These are phyloP conservation scores for Rutstroemia sp. DNA, from an alignment of 2,329 filamentous ascomycete species.

Conservation along the genomic window DNA sequence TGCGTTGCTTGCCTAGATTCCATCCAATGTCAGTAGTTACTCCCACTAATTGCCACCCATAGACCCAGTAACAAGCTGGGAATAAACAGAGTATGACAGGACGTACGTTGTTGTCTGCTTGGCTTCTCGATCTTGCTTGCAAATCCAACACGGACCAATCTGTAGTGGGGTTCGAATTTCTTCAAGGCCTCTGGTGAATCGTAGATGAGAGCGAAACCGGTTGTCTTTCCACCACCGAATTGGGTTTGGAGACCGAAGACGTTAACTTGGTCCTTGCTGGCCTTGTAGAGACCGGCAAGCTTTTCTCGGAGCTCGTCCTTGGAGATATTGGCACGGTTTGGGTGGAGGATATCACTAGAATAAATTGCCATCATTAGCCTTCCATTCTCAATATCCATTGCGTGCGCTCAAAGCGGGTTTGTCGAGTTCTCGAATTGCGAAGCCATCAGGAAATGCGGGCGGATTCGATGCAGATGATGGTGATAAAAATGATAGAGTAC, in stretches of 20 bases:
- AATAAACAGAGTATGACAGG: slow-evolving; percentile 13
- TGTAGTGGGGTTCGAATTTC: slow-evolving; percentile 99
- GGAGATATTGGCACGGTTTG: slow-evolving; percentile 95
- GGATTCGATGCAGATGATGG: slow-evolving; percentile 12
- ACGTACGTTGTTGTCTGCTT: slow-evolving; percentile 98
- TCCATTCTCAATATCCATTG: slow-evolving; percentile 10
- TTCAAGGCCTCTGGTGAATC: slow-evolving; percentile 97
- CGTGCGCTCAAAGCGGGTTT: neutral
- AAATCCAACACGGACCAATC: slow-evolving; percentile 86
- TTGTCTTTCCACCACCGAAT: slow-evolving; percentile 99
- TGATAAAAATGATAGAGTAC: slow-evolving; percentile 33
- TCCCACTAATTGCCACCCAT: neutral
- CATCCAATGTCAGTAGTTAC: slow-evolving; percentile 18
- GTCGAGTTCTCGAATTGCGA: neutral
- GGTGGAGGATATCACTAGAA: slow-evolving; percentile 95
- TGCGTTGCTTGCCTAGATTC: slow-evolving; percentile 93
- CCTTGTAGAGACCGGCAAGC: slow-evolving; percentile 95
- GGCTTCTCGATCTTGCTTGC: slow-evolving; percentile 95
- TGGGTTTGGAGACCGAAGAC: slow-evolving; percentile 98
- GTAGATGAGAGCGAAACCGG: slow-evolving; percentile 97
- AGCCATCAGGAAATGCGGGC: slow-evolving; percentile 6
- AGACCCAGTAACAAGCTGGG: neutral
- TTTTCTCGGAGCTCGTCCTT: slow-evolving; percentile 98
- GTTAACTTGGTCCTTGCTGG: slow-evolving; percentile 92
- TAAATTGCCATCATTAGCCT: slow-evolving; percentile 14